phyloP scores from a whole-genome alignment of 371 early-diverging fungal species.

The Mortierella sp. region DNA sequence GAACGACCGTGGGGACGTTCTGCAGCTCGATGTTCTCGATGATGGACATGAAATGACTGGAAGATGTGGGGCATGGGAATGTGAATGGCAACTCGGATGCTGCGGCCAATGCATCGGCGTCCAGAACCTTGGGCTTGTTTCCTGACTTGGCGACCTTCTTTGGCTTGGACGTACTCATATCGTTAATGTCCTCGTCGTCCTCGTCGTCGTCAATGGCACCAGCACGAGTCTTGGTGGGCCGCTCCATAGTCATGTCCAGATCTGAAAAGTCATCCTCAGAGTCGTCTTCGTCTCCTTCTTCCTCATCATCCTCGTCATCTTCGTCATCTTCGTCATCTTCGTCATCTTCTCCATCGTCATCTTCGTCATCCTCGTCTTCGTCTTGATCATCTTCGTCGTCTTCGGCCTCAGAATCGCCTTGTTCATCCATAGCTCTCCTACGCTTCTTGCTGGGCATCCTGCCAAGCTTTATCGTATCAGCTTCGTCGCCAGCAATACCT shows the following conservation, averaged over 20 bases:
- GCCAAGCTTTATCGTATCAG: conserved; percentile 37
- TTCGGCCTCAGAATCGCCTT: conserved; percentile 49
- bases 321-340: conserved; percentile 62
- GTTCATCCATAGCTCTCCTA: conserved; percentile 62
- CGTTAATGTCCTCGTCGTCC: conserved; percentile 65
- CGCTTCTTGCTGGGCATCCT: conserved; percentile 58
- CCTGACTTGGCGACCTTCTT: conserved; percentile 31
- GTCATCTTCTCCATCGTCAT: conserved; percentile 54
- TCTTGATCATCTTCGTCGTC: conserved; percentile 55
- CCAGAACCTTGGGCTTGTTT: conserved; percentile 38
- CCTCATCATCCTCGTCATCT: conserved; percentile 61
- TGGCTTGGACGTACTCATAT: conserved; percentile 41
- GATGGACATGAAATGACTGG: conserved; percentile 70
- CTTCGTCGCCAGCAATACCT: conserved; percentile 30
- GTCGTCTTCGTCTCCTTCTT: conserved; percentile 55
- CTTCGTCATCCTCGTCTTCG: conserved; percentile 54
- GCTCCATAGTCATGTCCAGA: conserved; percentile 52
- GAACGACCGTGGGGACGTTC: conserved; percentile 75
- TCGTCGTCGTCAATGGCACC: conserved; percentile 51
- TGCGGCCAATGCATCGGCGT: conserved; percentile 32
- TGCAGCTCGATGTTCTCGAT: conserved; percentile 64
- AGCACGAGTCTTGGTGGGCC: conserved; percentile 54
- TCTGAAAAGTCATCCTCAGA: conserved; percentile 58
- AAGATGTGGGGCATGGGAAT: conserved; percentile 81
- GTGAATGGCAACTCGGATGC: conserved; percentile 80